Evolutionary conservation across 257 asterid species (phyloP).

Genomic region (Fraxinus excelsior): DNA sequence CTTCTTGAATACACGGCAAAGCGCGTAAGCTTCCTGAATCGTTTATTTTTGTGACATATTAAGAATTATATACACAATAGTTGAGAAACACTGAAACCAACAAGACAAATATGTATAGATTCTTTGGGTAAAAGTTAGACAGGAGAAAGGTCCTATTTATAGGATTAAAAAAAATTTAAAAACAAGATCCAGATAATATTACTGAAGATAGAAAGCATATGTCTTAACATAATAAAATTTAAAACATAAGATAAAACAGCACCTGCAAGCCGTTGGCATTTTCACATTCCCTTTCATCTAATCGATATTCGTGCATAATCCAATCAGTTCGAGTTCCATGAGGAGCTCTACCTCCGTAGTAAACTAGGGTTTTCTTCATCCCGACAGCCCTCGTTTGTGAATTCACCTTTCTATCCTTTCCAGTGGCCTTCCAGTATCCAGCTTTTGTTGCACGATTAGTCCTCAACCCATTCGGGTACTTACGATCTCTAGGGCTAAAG

Average conservation of each 20-base stretch:
- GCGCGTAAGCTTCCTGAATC: constrained; percentile 86
- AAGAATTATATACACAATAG: not conserved
- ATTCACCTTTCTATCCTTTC: constrained; percentile 87
- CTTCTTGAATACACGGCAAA: constrained; percentile 94
- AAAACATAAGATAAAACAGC: not conserved
- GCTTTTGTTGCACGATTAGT: constrained; percentile 94
- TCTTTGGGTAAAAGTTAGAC: too few relatives aligned
- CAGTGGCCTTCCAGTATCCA: constrained; percentile 99
- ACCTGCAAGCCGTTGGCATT: constrained; percentile 74
- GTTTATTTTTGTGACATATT: not conserved
- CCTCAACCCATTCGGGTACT: constrained; percentile 94
- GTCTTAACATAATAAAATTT: not conserved
- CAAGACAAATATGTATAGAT: too few relatives aligned
- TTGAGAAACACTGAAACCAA: too few relatives aligned
- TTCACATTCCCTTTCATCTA: constrained; percentile 95
- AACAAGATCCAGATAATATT: too few relatives aligned
- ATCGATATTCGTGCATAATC: constrained; percentile 98
- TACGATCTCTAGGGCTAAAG: constrained; percentile 93
- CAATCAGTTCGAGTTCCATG: constrained; percentile 95
- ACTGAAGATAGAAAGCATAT: not conserved
- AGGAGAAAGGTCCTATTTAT: too few relatives aligned
- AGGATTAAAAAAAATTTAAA: too few relatives aligned
- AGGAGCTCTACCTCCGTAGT: constrained; percentile 95
- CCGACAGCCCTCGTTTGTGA: constrained; percentile 84
- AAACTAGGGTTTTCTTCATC: constrained; percentile 97